A percentile compares a stretch with the other conserved stretches of the same genome.
Evolutionary conservation across 352 stramenopile species (phyloP).

Genomic region (Paralagenidium karlingii): DNA sequence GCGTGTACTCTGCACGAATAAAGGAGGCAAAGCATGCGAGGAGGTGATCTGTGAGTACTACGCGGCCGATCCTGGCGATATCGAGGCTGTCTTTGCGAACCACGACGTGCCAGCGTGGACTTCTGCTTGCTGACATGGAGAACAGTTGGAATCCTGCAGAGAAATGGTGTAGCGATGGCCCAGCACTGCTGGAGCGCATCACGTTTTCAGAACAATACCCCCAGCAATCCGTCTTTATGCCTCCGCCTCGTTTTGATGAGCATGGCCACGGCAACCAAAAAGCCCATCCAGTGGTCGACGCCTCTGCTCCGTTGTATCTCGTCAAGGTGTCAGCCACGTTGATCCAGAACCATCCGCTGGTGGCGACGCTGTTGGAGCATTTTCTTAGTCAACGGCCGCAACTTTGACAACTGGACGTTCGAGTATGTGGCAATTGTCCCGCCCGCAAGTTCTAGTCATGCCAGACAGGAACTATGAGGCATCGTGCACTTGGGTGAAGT

Average conservation of each 20-base stretch:
- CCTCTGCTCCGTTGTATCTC: conserved; percentile 20
- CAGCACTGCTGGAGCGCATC: conserved; percentile 24
- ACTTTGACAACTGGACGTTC: conserved; percentile 23
- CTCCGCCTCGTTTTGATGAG: conserved; percentile 26
- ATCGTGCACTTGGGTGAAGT: conserved; percentile 17
- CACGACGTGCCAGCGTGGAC: conserved; percentile 32
- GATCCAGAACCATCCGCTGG: not conserved
- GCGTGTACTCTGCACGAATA: conserved; percentile 26
- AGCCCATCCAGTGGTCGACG: conserved; percentile 22
- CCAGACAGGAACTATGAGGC: too few species aligned
- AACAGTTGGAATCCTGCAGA: too few species aligned
- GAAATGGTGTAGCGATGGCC: conserved; percentile 20
- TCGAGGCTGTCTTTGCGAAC: conserved; percentile 31
- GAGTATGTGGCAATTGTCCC: not conserved
- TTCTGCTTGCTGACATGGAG: too few species aligned
- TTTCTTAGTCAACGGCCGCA: conserved; percentile 13
- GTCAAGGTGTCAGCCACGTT: conserved; percentile 10
- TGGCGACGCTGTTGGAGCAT: conserved; percentile 5
- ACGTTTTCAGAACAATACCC: conserved; percentile 17
- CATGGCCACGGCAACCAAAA: conserved; percentile 26
- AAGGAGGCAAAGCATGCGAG: conserved; percentile 18
- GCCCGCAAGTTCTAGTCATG: too few species aligned
- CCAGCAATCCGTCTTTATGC: conserved; percentile 13
- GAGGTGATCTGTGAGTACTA: conserved; percentile 34
- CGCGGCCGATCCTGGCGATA: conserved; percentile 17